Evolutionary conservation across 2,329 filamentous ascomycete genomes (phyloP), one percentile per base, ranked within the genome.

Genomic region (Seiridium cupressi): DNA sequence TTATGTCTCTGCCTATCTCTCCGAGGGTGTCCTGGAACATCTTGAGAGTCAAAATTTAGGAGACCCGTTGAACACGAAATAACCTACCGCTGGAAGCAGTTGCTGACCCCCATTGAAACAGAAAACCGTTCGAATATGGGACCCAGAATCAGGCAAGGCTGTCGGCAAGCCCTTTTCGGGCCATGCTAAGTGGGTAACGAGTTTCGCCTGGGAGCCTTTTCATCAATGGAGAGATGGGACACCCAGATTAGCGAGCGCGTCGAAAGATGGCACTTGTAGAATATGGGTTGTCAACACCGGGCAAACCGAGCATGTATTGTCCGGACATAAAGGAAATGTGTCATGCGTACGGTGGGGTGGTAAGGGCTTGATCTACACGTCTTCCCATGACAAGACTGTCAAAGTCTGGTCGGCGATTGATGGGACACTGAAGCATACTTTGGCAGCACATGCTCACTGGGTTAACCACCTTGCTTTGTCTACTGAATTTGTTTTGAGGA

Each of bases 341-440:
- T 93, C 90, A 51, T 97, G 93, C 73, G 92, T 98, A 3, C 89
- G 89, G 67, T 99, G 95, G 95, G 95, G 95, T 60, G 94, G 94
- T n/a, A 90, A 88, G 1, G 92, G 93, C 3, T 80, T 86, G 61
- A 89, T 96, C 64, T 96, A 95, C 77, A 92, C 90, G 6, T 86
- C 86, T 26, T 96, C 91, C 40, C 93, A 96, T 72, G 94, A 97
- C 78, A 96, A 96, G 80, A 94, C 89, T 1, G 86, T 98, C 66
- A 93, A 94, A 67, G 86, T 97, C 4, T 99, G 94, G 93, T 89
- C 95, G 69, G 86, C 91, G 1, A 82, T 83, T 44, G 88, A 89
- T 64, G 95, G 94, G 36, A 92, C 88, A 2, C 79, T 97, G 31
- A 80, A 92, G 57, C 91, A 95, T 73, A 93, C 89, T 0, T 79